Percentiles rank a stretch among this genome's conserved stretches.
Conservation (phyloP, 2,329 filamentous ascomycete genomes). For the Shiraia bambusicola region DNA sequence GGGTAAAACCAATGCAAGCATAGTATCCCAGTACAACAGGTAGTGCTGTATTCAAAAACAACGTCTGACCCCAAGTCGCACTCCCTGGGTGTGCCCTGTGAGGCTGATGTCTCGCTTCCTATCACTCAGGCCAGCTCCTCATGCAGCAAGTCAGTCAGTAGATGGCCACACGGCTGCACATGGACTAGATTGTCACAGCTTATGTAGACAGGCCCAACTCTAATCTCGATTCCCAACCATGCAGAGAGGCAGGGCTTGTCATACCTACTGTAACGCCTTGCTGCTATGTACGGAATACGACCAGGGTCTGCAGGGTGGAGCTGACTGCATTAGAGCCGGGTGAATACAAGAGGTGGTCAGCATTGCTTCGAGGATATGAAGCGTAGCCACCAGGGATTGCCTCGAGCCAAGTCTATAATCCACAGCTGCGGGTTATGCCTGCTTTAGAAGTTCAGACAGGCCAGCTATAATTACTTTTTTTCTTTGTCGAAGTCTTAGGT, state of each 20-base stretch:
- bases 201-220: background rate
- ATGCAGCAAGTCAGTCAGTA: constrained; percentile 17
- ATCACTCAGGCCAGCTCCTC: constrained; percentile 18
- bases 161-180: constrained; percentile 10
- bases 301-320: no score
- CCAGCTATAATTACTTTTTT: background rate
- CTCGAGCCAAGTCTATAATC: background rate
- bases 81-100: constrained; percentile 7
- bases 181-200: constrained; percentile 7
- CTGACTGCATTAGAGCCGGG: no score
- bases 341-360: no score
- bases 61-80: constrained; percentile 4
- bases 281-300: no score
- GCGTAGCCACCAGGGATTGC: background rate
- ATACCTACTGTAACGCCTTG: no score
- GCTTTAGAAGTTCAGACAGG: background rate
- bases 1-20: no score
- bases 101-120: constrained; percentile 19
- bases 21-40: no score
- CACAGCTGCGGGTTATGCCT: background rate
- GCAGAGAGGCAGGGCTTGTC: no score
- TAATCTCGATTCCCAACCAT: background rate
- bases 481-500: background rate
- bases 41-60: constrained; percentile 9
- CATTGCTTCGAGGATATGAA: no score